A percentile compares a stretch with the other conserved stretches of the same genome.
Conservation (phyloP, 306 rosid species). For the Mimosa pudica region DNA sequence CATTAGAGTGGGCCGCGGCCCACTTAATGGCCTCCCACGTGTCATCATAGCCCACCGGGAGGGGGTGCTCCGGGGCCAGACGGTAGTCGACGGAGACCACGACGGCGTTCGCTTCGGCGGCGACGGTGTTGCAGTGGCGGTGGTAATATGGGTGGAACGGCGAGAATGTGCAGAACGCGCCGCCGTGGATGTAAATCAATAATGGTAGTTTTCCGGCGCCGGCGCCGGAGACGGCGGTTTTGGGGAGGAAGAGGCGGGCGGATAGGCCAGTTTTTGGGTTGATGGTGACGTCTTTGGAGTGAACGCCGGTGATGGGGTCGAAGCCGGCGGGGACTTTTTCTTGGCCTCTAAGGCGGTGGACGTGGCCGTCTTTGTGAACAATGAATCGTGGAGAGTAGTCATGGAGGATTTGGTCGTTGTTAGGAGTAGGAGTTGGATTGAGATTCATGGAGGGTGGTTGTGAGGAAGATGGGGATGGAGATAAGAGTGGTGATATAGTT, state of each 20-base stretch:
- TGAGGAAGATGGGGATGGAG: not conserved
- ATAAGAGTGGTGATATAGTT: not conserved
- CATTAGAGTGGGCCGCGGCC: constrained; percentile 40
- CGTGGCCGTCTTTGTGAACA: constrained; percentile 62
- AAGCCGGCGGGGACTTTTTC: constrained; percentile 46
- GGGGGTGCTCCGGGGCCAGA: constrained; percentile 59
- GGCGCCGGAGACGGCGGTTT: constrained; percentile 7
- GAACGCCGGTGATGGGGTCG: constrained; percentile 44
- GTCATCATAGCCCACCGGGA: constrained; percentile 59
- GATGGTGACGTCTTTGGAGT: constrained; percentile 62
- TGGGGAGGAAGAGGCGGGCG: constrained; percentile 63
- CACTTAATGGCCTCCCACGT: constrained; percentile 55
- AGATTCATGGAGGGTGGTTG: not conserved
- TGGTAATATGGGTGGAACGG: constrained; percentile 51
- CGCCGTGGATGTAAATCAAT: constrained; percentile 70
- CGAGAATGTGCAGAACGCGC: constrained; percentile 57
- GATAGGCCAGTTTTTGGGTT: constrained; percentile 43
- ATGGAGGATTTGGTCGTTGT: constrained; percentile 28
- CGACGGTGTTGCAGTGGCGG: constrained; percentile 40
- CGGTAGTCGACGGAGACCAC: constrained; percentile 58
- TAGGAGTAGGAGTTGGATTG: not conserved
- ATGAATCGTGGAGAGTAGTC: constrained; percentile 47
- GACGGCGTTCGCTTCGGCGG: constrained; percentile 43
- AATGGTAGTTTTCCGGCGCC: constrained; percentile 48
- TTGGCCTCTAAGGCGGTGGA: constrained; percentile 49